Conservation (phyloP, 306 rosid genomes). For the Prunus kanzakura region DNA sequence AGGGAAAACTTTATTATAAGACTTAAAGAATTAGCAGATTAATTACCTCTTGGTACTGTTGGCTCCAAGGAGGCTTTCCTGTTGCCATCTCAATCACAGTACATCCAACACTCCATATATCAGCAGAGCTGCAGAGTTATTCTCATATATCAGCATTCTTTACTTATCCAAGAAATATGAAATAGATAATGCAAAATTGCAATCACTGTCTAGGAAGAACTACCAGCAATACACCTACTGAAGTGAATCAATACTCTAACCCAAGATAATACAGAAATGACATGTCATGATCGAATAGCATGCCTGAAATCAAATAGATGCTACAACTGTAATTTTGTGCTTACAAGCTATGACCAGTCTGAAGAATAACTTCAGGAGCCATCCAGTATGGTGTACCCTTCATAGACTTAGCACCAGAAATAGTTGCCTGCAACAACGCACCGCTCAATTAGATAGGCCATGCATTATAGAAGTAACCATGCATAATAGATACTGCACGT, state of each 20-base stretch:
- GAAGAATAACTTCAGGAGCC: no score
- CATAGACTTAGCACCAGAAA: no score
- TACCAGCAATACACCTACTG: neutral
- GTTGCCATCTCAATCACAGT: slow-evolving; percentile 99
- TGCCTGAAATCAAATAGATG: slow-evolving; percentile 4
- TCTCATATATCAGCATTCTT: slow-evolving; percentile 18
- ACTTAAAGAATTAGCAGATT: slow-evolving; percentile 7
- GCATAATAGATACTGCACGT: neutral
- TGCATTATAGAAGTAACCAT: no score
- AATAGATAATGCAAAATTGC: neutral
- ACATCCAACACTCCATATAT: slow-evolving; percentile 99
- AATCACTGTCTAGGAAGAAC: neutral
- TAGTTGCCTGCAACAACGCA: no score
- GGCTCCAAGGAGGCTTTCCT: slow-evolving; percentile 99
- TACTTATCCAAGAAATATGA: slow-evolving; percentile 15
- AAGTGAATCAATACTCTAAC: neutral
- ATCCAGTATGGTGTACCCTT: no score
- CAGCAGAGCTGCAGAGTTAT: slow-evolving; percentile 79
- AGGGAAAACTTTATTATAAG: slow-evolving; percentile 8
- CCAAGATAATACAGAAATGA: neutral
- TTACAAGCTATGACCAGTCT: slow-evolving; percentile 97
- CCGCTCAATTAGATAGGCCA: neutral
- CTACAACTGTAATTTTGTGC: slow-evolving; percentile 39
- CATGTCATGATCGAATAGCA: neutral
- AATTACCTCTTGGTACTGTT: slow-evolving; percentile 90